Percentiles rank a stretch among this genome's conserved stretches.
Evolutionary conservation across 164 flowering plant genomes (phyloP).

Genomic region (Magnolia officinalis): DNA sequence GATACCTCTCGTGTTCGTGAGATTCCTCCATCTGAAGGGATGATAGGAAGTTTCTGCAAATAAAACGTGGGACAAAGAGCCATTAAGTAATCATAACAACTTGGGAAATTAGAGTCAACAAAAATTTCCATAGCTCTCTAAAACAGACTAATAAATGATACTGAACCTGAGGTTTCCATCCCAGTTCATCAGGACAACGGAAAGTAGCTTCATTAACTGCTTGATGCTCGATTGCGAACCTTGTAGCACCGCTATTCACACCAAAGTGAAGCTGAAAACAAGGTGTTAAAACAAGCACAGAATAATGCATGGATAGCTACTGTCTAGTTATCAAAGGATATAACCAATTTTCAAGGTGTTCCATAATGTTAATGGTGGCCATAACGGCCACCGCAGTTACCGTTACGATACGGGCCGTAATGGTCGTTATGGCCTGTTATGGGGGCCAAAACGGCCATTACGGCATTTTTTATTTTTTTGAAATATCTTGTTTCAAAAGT

Average conservation of each 20-base stretch:
- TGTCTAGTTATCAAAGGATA: background rate
- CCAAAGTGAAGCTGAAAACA: slow-evolving; percentile 82
- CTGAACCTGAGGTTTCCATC: slow-evolving; percentile 89
- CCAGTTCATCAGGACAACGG: slow-evolving; percentile 93
- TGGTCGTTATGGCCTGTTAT: no score
- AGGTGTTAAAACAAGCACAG: slow-evolving; percentile 1
- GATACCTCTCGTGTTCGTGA: slow-evolving; percentile 60
- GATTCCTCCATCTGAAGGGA: slow-evolving; percentile 79
- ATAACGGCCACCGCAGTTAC: no score
- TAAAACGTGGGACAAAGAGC: background rate
- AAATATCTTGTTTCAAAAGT: no score
- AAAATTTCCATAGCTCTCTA: background rate
- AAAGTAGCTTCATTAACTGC: slow-evolving; percentile 97
- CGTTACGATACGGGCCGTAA: no score
- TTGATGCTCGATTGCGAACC: slow-evolving; percentile 80
- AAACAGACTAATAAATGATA: background rate
- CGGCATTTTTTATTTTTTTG: no score
- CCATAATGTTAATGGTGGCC: background rate
- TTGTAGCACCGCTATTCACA: slow-evolving; percentile 92
- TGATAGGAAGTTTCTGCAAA: slow-evolving; percentile 73
- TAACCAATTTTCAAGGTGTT: background rate
- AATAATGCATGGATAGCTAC: background rate
- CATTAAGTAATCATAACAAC: background rate
- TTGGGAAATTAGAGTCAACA: background rate
- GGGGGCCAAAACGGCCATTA: no score